Evolutionary conservation across 2,329 filamentous ascomycete genomes (phyloP).

Genomic region (Nemania sp.): DNA sequence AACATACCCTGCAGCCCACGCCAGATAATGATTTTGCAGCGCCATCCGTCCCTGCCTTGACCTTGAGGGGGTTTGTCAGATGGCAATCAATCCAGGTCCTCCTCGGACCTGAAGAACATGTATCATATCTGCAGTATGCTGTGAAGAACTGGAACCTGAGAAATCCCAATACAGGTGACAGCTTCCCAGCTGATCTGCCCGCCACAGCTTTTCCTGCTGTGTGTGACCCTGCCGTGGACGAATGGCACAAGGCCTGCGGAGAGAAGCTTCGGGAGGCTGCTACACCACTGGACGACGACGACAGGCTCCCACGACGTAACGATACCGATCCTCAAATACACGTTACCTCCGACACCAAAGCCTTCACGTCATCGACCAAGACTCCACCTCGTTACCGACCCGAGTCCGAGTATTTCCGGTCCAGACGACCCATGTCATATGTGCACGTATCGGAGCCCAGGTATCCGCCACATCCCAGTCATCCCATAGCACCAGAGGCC

Average conservation of each 20-base stretch:
- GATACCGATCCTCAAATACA: conserved; percentile 38
- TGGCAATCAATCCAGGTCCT: conserved; percentile 94
- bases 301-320: conserved; percentile 28
- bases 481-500: conserved; percentile 33
- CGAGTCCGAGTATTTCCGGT: conserved; percentile 45
- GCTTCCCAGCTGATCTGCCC: conserved; percentile 65
- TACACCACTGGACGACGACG: conserved; percentile 44
- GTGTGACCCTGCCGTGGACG: conserved; percentile 78
- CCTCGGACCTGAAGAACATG: conserved; percentile 85
- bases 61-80: conserved; percentile 81
- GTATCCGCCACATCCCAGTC: conserved; percentile 30
- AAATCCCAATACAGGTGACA: conserved; percentile 73
- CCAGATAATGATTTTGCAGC: conserved; percentile 71
- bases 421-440: conserved; percentile 42
- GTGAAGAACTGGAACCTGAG: conserved; percentile 77
- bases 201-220: conserved; percentile 68
- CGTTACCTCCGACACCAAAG: conserved; percentile 38
- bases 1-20: conserved; percentile 78
- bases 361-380: conserved; percentile 34
- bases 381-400: conserved; percentile 35
- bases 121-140: conserved; percentile 79
- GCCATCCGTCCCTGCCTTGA: conserved; percentile 82
- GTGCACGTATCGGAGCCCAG: conserved; percentile 36
- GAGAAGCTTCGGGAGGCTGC: conserved; percentile 69
- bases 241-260: conserved; percentile 82